phyloP scores from a whole-genome alignment of 345 rosid species.

The Boechera divaricarpa region DNA sequence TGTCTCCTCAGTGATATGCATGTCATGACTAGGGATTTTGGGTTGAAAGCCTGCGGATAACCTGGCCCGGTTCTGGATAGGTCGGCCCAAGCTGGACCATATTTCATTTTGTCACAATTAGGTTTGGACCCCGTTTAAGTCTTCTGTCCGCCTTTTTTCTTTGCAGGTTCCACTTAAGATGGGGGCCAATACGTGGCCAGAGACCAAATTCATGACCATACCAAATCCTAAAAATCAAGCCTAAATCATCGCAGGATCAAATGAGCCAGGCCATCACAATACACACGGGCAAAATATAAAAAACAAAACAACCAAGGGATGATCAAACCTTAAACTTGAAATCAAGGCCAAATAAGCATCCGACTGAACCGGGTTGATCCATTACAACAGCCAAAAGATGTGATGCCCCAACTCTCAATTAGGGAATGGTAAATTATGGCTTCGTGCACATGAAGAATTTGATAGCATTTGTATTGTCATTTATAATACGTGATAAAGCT shows the following conservation, averaged over 20 bases:
- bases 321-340: background rate
- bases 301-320: background rate
- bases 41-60: slow-evolving; percentile 1
- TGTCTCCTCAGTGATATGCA: slow-evolving; percentile 9
- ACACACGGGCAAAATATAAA: background rate
- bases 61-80: background rate
- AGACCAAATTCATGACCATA: slow-evolving; percentile 14
- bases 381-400: background rate
- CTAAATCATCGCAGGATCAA: background rate
- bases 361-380: background rate
- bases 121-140: background rate
- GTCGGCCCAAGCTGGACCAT: background rate
- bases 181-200: background rate
- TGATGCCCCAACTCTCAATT: background rate
- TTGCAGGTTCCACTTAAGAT: background rate
- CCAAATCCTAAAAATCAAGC: slow-evolving; percentile 11
- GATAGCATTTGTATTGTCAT: background rate
- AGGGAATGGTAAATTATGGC: background rate
- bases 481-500: background rate
- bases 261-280: background rate
- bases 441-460: background rate
- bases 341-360: background rate
- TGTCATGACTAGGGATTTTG: slow-evolving; percentile 3
- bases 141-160: background rate
- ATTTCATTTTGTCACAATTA: background rate